phyloP scores from a whole-genome alignment of 768 basidiomycete species.

The Imleria badia region DNA sequence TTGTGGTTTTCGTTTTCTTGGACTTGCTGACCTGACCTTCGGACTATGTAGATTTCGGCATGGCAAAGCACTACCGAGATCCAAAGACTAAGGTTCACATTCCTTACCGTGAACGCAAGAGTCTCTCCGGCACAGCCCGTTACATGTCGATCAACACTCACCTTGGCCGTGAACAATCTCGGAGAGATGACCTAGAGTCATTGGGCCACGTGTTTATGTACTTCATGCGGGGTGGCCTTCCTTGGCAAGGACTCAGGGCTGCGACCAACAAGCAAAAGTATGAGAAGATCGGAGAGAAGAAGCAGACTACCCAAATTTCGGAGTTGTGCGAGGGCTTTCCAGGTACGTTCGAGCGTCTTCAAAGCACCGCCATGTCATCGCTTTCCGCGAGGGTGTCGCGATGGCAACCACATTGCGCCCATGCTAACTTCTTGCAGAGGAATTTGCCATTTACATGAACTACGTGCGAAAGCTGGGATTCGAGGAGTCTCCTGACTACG shows the following conservation, averaged over 20 bases:
- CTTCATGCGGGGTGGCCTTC: conserved; percentile 92
- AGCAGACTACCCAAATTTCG: conserved; percentile 86
- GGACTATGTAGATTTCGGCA: conserved; percentile 78
- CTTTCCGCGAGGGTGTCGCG: background rate
- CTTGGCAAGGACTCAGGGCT: conserved; percentile 97
- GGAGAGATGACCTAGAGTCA: conserved; percentile 95
- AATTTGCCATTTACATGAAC: conserved; percentile 98
- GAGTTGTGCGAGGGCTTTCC: conserved; percentile 98
- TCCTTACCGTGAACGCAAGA: conserved; percentile 98
- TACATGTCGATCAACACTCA: conserved; percentile 99
- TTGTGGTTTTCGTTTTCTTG: background rate
- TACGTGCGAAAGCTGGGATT: conserved; percentile 98
- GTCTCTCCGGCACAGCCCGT: conserved; percentile 91
- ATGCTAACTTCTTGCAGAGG: conserved; percentile 48
- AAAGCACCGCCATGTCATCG: background rate
- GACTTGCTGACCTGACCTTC: conserved; percentile 8
- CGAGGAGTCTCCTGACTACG: conserved; percentile 96
- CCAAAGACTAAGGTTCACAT: conserved; percentile 98
- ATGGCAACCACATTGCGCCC: background rate
- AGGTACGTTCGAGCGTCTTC: conserved; percentile 42
- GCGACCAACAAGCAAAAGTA: conserved; percentile 99
- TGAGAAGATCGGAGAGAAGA: conserved; percentile 99
- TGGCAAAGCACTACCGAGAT: conserved; percentile 99
- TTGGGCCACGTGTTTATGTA: conserved; percentile 99
- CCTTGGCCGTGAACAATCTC: conserved; percentile 90